phyloP scores from a whole-genome alignment of 352 stramenopile species.

The Phytophthora citrophthora region DNA sequence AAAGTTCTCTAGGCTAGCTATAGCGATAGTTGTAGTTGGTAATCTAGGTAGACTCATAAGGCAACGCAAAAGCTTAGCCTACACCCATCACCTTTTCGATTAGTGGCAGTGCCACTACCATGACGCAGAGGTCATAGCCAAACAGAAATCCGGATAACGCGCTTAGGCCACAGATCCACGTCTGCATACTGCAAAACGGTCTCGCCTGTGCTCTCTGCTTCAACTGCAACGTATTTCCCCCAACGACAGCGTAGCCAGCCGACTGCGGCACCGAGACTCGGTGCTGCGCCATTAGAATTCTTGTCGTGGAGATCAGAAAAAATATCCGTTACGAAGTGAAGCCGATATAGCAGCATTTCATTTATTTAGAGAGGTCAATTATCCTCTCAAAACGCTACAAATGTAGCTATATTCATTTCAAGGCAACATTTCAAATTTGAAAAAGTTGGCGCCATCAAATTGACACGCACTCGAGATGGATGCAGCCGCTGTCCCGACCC shows the following conservation, averaged over 20 bases:
- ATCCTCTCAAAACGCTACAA: neutral
- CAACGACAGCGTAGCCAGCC: constrained; percentile 13
- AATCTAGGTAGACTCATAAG: too few species aligned
- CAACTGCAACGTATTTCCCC: neutral
- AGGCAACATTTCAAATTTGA: constrained; percentile 25
- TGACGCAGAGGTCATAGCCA: constrained; percentile 80
- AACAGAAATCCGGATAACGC: constrained; percentile 78
- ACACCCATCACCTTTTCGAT: constrained; percentile 51
- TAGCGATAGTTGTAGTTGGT: too few species aligned
- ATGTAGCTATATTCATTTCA: constrained; percentile 20
- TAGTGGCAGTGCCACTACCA: constrained; percentile 72
- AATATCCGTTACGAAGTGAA: too few species aligned
- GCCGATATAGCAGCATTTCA: too few species aligned
- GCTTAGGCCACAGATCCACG: constrained; percentile 64
- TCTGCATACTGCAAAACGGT: constrained; percentile 37
- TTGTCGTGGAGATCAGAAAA: constrained; percentile 6
- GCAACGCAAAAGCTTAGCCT: neutral
- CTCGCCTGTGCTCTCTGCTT: constrained; percentile 2
- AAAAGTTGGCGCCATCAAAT: constrained; percentile 25
- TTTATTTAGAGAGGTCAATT: too few species aligned
- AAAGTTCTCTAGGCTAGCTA: too few species aligned
- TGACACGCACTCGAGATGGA: constrained; percentile 17
- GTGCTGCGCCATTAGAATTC: constrained; percentile 16
- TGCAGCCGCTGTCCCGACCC: neutral
- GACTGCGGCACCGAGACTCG: constrained; percentile 10